Percentiles rank a stretch among this genome's conserved stretches.
Conservation (phyloP, 768 basidiomycete species). For the Gloeophyllum trabeum region DNA sequence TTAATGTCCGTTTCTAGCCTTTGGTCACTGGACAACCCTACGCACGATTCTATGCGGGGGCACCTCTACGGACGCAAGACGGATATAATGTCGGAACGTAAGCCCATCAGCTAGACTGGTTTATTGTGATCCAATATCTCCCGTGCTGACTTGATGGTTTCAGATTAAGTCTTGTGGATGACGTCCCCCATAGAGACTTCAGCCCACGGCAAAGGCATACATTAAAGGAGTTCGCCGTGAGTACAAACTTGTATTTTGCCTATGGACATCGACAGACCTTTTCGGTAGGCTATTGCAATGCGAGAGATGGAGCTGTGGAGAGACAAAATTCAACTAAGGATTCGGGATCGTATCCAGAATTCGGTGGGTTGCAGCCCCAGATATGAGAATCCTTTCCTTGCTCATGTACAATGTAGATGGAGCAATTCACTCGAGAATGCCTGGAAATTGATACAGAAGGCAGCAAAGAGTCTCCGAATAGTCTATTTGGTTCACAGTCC, state of each 20-base stretch:
- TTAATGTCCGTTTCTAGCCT: constrained; percentile 33
- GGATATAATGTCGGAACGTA: constrained; percentile 85
- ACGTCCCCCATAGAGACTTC: constrained; percentile 74
- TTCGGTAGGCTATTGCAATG: constrained; percentile 70
- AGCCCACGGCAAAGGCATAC: constrained; percentile 84
- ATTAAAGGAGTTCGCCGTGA: constrained; percentile 81
- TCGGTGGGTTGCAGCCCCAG: no score
- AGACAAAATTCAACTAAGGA: constrained; percentile 90
- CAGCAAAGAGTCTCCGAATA: constrained; percentile 25
- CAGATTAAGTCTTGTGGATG: constrained; percentile 78
- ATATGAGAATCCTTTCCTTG: constrained; percentile 14
- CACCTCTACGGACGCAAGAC: constrained; percentile 80
- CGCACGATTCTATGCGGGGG: constrained; percentile 86
- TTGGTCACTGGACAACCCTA: constrained; percentile 54
- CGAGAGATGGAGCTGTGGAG: constrained; percentile 94
- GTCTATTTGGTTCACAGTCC: constrained; percentile 22
- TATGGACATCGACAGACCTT: constrained; percentile 1
- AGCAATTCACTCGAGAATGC: constrained; percentile 90
- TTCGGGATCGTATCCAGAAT: constrained; percentile 84
- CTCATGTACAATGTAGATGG: constrained; percentile 47
- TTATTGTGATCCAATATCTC: not conserved
- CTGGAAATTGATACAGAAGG: constrained; percentile 74
- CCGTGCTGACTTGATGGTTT: not conserved
- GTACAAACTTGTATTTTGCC: constrained; percentile 8
- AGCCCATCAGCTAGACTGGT: no score